Evolutionary conservation across 148 eudicot species (phyloP).

Genomic region (Chenopodium formosanum): DNA sequence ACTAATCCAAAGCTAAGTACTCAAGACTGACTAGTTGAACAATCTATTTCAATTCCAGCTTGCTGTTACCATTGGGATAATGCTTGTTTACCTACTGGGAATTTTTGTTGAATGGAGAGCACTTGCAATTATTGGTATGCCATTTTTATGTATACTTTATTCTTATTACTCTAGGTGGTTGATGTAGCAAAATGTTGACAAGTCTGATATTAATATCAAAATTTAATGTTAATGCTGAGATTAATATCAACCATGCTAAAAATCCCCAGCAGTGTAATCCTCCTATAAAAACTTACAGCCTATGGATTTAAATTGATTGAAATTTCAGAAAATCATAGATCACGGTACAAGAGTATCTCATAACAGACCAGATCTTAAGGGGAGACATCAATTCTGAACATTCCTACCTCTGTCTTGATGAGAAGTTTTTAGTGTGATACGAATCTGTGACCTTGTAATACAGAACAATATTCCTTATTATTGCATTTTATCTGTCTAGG

Average conservation of each 20-base stretch:
- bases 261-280: neutral
- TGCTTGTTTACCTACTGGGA: slow-evolving; percentile 77
- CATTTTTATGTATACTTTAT: neutral
- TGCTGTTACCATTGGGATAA: slow-evolving; percentile 75
- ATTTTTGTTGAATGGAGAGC: slow-evolving; percentile 74
- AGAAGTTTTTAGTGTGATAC: neutral
- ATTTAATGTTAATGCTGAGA: neutral
- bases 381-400: neutral
- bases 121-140: slow-evolving; percentile 75
- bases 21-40: slow-evolving; percentile 2
- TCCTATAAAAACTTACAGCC: neutral
- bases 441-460: neutral
- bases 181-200: neutral
- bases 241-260: neutral
- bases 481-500: neutral
- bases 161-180: neutral
- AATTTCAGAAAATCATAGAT: neutral
- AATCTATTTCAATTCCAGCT: slow-evolving; percentile 44
- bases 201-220: neutral
- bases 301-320: neutral
- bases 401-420: neutral
- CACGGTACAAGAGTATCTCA: neutral
- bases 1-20: neutral
- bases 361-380: neutral
- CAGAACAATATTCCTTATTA: neutral